phyloP scores from a whole-genome alignment of 2,329 filamentous ascomycete species.

The Fusarium sambucinum region DNA sequence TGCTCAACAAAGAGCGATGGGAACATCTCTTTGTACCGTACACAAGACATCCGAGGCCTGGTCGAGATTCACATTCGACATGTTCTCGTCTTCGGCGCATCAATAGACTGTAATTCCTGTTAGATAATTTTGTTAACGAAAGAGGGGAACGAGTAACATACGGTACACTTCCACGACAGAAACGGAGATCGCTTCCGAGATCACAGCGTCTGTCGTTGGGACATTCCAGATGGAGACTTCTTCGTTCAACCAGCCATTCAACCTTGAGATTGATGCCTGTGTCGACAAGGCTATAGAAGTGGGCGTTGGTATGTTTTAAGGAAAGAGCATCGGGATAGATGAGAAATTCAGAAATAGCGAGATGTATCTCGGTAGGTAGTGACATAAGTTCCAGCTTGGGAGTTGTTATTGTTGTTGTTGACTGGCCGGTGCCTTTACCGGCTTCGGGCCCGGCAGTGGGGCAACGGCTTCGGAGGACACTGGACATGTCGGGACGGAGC shows the following conservation, averaged over 20 bases:
- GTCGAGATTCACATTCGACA: slow-evolving; percentile 69
- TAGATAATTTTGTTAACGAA: not conserved
- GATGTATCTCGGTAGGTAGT: slow-evolving; percentile 75
- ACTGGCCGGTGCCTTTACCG: slow-evolving; percentile 15
- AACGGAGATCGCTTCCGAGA: slow-evolving; percentile 68
- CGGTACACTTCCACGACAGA: slow-evolving; percentile 71
- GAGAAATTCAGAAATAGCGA: slow-evolving; percentile 70
- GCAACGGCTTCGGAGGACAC: slow-evolving; percentile 39
- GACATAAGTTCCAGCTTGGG: slow-evolving; percentile 53
- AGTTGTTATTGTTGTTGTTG: not conserved
- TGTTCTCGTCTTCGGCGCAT: slow-evolving; percentile 72
- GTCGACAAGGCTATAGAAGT: slow-evolving; percentile 74
- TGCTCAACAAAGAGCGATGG: slow-evolving; percentile 61
- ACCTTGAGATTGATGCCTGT: slow-evolving; percentile 76
- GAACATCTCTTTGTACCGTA: slow-evolving; percentile 63
- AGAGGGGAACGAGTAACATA: slow-evolving; percentile 50
- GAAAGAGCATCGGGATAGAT: slow-evolving; percentile 78
- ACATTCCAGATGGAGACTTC: slow-evolving; percentile 72
- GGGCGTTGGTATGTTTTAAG: slow-evolving; percentile 73
- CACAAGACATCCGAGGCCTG: slow-evolving; percentile 68
- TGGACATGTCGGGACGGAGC: slow-evolving; percentile 36
- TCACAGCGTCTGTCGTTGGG: slow-evolving; percentile 70
- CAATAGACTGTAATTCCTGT: slow-evolving; percentile 57
- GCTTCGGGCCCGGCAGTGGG: slow-evolving; percentile 41
- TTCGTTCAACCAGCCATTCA: slow-evolving; percentile 75